phyloP scores from a whole-genome alignment of 257 asterid species.

The Sherardia arvensis region DNA sequence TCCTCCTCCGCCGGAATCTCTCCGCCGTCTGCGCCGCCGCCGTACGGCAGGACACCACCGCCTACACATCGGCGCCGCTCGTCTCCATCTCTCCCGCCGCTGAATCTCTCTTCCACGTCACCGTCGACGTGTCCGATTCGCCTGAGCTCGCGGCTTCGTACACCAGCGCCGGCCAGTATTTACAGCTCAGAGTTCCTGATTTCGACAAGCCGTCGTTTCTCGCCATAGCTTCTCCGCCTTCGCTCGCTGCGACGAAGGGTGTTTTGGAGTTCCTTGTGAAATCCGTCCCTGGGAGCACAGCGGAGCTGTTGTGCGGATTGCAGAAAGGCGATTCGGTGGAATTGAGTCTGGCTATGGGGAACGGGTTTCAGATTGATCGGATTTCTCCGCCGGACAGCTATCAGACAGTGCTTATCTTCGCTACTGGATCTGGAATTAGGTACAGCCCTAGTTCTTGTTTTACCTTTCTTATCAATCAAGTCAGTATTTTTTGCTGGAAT shows the following conservation, averaged over 20 bases:
- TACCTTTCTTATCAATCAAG: neutral
- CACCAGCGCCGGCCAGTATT: conserved; percentile 67
- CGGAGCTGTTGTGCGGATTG: conserved; percentile 65
- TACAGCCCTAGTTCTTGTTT: conserved; percentile 2
- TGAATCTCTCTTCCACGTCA: conserved; percentile 50
- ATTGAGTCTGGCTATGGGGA: conserved; percentile 62
- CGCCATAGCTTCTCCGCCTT: conserved; percentile 85
- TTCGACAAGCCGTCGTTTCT: conserved; percentile 49
- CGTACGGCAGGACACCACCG: conserved; percentile 35
- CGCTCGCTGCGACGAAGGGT: conserved; percentile 44
- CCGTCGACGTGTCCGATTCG: conserved; percentile 68
- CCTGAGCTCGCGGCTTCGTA: conserved; percentile 62
- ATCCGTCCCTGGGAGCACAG: conserved; percentile 64
- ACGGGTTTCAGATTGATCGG: conserved; percentile 58
- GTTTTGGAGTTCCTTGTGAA: conserved; percentile 74
- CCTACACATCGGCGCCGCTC: conserved; percentile 52
- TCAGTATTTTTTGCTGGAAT: neutral
- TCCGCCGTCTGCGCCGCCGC: conserved; percentile 41
- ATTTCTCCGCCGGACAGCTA: conserved; percentile 59
- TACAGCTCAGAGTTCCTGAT: conserved; percentile 57
- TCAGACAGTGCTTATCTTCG: conserved; percentile 75
- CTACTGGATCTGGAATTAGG: conserved; percentile 97
- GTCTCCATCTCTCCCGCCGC: conserved; percentile 57
- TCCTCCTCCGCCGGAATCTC: conserved; percentile 34
- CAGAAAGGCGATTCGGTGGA: conserved; percentile 74